Evolutionary conservation across 129 eudicot genomes (phyloP), one percentile per base, ranked within the genome.

Genomic region (Rutidosis leptorrhynchoides): DNA sequence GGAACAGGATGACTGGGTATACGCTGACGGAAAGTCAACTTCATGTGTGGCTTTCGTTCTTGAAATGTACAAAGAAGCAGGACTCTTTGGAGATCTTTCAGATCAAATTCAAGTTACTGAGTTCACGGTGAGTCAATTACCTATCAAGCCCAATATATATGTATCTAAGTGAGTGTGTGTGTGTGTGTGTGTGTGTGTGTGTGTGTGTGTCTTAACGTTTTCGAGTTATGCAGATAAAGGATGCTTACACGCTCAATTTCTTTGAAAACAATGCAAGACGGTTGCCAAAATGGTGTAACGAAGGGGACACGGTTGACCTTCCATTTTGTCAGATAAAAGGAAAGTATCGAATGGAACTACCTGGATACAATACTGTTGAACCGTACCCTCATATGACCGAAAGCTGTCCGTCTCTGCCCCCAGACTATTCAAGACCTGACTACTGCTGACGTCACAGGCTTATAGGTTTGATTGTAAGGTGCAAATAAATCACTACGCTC

Each of bases 271-370:
- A 93, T 69, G 74, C 83, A 30, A 86, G 88, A 71, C 89, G 92
- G 22, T 78, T 93, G 78, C 99, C 99, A 33, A 84, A 77, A 62
- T 93, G 99, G 99, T 93, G 99, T 81, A 89, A 93, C 15, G 86
- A 83, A 52, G 96, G 79, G 20, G 95, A 93, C 76, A 77, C 79
- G 0, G 88, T 82, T 63, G 74, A 86, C 67, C 87, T 89, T 52
- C 96, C 96, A 14, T 93, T 49, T 67, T 93, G 99, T 72, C 99
- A 93, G 79, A 86, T 93, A 3, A 76, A 69, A 74, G 99, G 99
- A 16, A 89, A 82, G 71, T 93, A 93, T 70, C 76, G 92, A 61
- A 93, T 93, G 99, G 99, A 93, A 73, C 64, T 93, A 60, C 99
- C 99, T 3, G 95, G 82, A 55, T 93, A 82, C 78, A 93, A 93